Conservation (phyloP, 2,329 filamentous ascomycete genomes). For the Phoma herbarum region DNA sequence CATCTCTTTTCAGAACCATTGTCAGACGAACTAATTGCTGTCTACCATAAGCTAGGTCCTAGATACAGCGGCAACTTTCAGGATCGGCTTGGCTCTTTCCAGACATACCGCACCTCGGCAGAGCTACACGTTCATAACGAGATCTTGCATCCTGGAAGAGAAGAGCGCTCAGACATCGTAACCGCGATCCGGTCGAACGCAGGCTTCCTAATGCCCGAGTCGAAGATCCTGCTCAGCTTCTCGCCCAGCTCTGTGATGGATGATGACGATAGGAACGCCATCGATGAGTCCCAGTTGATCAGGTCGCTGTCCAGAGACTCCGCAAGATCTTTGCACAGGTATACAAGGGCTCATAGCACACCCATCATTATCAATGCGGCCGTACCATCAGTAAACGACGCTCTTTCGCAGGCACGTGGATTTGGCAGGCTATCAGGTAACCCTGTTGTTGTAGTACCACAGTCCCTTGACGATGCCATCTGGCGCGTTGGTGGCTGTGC, state of each 20-base stretch:
- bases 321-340: constrained; percentile 71
- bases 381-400: constrained; percentile 86
- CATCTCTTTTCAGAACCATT: constrained; percentile 87
- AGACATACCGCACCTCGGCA: constrained; percentile 94
- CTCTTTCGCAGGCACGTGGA: constrained; percentile 81
- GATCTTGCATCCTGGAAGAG: constrained; percentile 85
- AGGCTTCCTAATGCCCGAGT: constrained; percentile 80
- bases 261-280: constrained; percentile 76
- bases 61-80: constrained; percentile 97
- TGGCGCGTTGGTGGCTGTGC: constrained; percentile 95
- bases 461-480: constrained; percentile 86
- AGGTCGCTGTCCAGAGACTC: constrained; percentile 78
- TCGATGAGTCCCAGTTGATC: constrained; percentile 77
- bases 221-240: constrained; percentile 82
- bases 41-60: constrained; percentile 88
- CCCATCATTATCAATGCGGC: constrained; percentile 88
- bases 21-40: constrained; percentile 90
- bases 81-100: constrained; percentile 92
- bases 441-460: constrained; percentile 81
- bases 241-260: constrained; percentile 82
- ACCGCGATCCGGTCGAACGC: constrained; percentile 87
- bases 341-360: constrained; percentile 77
- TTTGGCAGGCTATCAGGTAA: constrained; percentile 83
- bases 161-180: constrained; percentile 90
- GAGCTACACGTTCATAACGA: constrained; percentile 91